Conservation (phyloP, 768 basidiomycete species). For the Auricularia heimuer region DNA sequence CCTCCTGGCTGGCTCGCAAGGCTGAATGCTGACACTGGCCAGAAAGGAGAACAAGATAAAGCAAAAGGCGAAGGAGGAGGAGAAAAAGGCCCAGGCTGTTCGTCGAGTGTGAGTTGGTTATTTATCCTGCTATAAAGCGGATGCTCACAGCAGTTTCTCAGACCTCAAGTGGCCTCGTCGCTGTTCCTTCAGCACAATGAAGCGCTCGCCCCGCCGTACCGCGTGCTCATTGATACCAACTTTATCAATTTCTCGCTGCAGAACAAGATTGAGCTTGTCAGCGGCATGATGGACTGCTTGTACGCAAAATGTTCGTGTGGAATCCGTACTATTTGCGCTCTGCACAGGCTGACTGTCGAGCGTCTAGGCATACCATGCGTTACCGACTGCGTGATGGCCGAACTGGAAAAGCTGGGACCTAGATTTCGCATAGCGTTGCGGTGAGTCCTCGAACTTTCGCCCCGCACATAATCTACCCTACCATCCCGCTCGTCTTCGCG, state of each 20-base stretch:
- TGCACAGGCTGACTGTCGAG: neutral
- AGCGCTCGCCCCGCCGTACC: slow-evolving; percentile 91
- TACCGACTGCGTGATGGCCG: slow-evolving; percentile 99
- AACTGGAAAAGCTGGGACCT: slow-evolving; percentile 94
- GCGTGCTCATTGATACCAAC: slow-evolving; percentile 96
- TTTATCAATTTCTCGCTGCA: slow-evolving; percentile 99
- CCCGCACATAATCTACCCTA: neutral
- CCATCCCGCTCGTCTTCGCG: neutral
- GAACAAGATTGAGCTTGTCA: slow-evolving; percentile 91
- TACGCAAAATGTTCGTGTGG: slow-evolving; percentile 82
- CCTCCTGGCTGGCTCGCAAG: neutral
- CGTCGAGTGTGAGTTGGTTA: slow-evolving; percentile 59
- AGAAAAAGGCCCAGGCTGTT: slow-evolving; percentile 66
- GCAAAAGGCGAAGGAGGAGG: slow-evolving; percentile 75
- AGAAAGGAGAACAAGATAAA: slow-evolving; percentile 94
- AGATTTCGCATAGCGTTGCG: slow-evolving; percentile 90
- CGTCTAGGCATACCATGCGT: slow-evolving; percentile 90
- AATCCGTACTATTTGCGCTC: neutral
- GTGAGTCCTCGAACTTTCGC: slow-evolving; percentile 34
- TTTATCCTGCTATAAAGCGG: neutral
- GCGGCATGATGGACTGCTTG: slow-evolving; percentile 99
- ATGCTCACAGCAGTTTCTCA: slow-evolving; percentile 20
- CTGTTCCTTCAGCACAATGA: slow-evolving; percentile 93
- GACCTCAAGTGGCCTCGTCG: slow-evolving; percentile 80
- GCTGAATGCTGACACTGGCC: slow-evolving; percentile 4